These are phyloP conservation scores for Solanum clarkiae DNA, from an alignment of 257 asterid genomes.

Conservation along the genomic window DNA sequence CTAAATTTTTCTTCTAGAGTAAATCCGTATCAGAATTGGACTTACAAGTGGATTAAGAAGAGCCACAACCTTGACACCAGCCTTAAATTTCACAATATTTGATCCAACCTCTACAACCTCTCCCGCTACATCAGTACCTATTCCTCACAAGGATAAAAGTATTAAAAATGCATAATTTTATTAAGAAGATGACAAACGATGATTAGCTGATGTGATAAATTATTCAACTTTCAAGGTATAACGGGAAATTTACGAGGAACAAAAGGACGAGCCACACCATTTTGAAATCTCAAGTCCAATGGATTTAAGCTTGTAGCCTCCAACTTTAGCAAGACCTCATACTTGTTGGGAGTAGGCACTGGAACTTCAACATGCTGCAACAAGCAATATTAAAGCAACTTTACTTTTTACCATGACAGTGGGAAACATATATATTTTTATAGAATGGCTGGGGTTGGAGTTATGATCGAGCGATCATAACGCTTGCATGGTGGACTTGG, in stretches of 20 bases:
- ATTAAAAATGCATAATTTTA: background rate
- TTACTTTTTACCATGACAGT: background rate
- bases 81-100: slow-evolving; percentile 30
- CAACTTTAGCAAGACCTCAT: slow-evolving; percentile 50
- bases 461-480: no score
- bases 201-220: background rate
- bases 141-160: background rate
- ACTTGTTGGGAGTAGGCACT: slow-evolving; percentile 39
- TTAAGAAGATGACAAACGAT: background rate
- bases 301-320: slow-evolving; percentile 65
- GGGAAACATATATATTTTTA: background rate
- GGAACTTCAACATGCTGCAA: slow-evolving; percentile 58
- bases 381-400: background rate
- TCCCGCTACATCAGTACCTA: slow-evolving; percentile 59
- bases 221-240: slow-evolving; percentile 35
- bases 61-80: slow-evolving; percentile 57
- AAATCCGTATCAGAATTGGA: background rate
- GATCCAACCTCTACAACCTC: slow-evolving; percentile 48
- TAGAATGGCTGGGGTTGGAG: no score
- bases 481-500: no score
- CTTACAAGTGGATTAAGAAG: slow-evolving; percentile 20
- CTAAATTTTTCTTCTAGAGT: no score
- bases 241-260: slow-evolving; percentile 35
- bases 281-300: slow-evolving; percentile 47
- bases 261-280: slow-evolving; percentile 42